phyloP scores from a whole-genome alignment of 495 filamentous ascomycete species.

The Chlorociboria aeruginascens region DNA sequence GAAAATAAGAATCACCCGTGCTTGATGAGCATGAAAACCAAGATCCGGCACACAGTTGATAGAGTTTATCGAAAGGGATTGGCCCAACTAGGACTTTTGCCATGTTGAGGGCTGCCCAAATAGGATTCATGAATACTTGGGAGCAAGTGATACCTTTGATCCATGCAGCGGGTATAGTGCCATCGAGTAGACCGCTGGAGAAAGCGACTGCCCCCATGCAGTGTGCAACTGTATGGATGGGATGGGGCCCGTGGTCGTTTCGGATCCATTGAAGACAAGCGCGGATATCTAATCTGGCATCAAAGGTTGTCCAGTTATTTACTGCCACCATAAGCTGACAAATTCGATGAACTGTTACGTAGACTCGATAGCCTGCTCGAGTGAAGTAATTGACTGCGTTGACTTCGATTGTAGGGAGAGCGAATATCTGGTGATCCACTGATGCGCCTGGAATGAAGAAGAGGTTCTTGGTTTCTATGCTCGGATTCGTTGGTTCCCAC shows the following conservation, averaged over 20 bases:
- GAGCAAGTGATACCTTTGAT: constrained; percentile 49
- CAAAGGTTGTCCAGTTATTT: constrained; percentile 44
- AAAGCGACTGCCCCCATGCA: constrained; percentile 56
- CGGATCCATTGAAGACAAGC: constrained; percentile 47
- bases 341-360: constrained; percentile 47
- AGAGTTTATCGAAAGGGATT: constrained; percentile 34
- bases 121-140: constrained; percentile 55
- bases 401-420: constrained; percentile 50
- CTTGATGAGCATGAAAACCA: constrained; percentile 43
- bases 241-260: constrained; percentile 15
- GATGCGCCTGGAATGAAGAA: constrained; percentile 52
- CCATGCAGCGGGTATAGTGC: constrained; percentile 44
- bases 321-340: constrained; percentile 41
- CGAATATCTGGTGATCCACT: constrained; percentile 51
- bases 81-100: constrained; percentile 40
- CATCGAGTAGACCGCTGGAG: constrained; percentile 48
- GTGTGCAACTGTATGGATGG: constrained; percentile 51
- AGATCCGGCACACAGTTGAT: constrained; percentile 30
- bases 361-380: constrained; percentile 45
- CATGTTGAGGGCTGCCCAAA: constrained; percentile 45
- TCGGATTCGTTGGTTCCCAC: constrained; percentile 34
- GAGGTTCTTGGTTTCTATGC: constrained; percentile 29
- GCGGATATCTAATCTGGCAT: constrained; percentile 48
- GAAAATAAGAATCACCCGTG: constrained; percentile 35
- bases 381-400: constrained; percentile 57